Evolutionary conservation across 192 early-diverging fungal genomes (phyloP).

Genomic region (Rhizophagus sp.): DNA sequence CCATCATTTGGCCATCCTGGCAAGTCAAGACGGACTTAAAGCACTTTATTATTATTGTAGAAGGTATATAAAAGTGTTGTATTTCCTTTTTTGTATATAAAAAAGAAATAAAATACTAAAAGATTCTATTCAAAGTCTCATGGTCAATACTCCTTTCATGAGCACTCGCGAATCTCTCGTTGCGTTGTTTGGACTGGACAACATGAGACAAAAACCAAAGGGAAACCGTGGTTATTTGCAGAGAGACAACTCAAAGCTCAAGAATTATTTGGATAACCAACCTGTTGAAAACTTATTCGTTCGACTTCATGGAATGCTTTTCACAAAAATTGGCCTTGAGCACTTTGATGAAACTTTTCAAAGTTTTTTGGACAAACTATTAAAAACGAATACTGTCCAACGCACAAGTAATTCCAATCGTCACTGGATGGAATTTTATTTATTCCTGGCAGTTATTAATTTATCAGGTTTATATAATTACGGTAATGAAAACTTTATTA

Average conservation of each 20-base stretch:
- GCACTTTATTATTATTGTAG: constrained; percentile 40
- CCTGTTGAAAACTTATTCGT: constrained; percentile 42
- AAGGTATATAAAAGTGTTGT: constrained; percentile 35
- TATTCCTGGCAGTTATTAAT: constrained; percentile 48
- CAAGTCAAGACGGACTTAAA: constrained; percentile 35
- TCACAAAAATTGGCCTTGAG: constrained; percentile 61
- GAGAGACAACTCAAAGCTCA: constrained; percentile 21
- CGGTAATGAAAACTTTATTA: constrained; percentile 36
- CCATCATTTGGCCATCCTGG: constrained; percentile 50
- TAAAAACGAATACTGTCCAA: constrained; percentile 4
- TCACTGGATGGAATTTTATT: constrained; percentile 46
- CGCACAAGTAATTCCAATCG: neutral
- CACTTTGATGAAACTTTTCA: constrained; percentile 41
- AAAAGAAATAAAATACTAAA: constrained; percentile 29
- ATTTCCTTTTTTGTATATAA: neutral
- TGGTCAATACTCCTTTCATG: constrained; percentile 52
- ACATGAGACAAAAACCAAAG: constrained; percentile 35
- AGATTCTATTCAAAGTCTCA: constrained; percentile 39
- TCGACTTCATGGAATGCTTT: constrained; percentile 58
- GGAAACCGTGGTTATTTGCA: constrained; percentile 28
- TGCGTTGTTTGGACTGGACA: constrained; percentile 50
- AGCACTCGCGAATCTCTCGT: constrained; percentile 54
- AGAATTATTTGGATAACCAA: neutral
- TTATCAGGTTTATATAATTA: constrained; percentile 52
- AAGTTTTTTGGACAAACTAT: constrained; percentile 35